Evolutionary conservation across 768 basidiomycete species (phyloP).

Genomic region (Psilocybe cyanescens): DNA sequence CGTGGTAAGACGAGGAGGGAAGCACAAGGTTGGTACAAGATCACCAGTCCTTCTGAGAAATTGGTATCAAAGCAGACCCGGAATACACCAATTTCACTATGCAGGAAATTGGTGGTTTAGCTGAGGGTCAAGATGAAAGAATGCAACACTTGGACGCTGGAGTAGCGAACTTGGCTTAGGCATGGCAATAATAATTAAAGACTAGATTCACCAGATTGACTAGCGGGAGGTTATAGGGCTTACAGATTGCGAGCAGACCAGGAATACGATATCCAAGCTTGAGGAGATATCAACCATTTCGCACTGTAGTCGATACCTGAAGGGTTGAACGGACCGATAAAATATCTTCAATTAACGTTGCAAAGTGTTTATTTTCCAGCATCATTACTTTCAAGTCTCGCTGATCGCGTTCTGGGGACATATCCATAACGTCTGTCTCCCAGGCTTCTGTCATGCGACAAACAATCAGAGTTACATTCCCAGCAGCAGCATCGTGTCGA

Average conservation of each 20-base stretch:
- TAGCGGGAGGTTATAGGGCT: slow-evolving; percentile 33
- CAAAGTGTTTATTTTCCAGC: slow-evolving; percentile 41
- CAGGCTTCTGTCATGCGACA: slow-evolving; percentile 32
- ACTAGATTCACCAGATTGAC: slow-evolving; percentile 46
- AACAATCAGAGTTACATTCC: slow-evolving; percentile 14
- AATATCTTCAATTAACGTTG: slow-evolving; percentile 38
- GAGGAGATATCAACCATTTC: slow-evolving; percentile 37
- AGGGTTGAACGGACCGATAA: slow-evolving; percentile 31
- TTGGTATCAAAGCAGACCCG: no score
- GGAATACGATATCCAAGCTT: slow-evolving; percentile 39
- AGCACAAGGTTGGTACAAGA: no score
- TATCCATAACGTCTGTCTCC: slow-evolving; percentile 37
- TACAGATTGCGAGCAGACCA: slow-evolving; percentile 34
- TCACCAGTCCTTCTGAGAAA: no score
- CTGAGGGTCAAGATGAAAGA: no score
- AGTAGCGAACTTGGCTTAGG: slow-evolving; percentile 19
- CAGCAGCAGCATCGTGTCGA: slow-evolving; percentile 25
- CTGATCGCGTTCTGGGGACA: slow-evolving; percentile 36
- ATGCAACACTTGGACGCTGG: no score
- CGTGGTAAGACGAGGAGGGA: no score
- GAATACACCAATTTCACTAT: no score
- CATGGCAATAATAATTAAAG: slow-evolving; percentile 43
- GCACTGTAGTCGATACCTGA: slow-evolving; percentile 41
- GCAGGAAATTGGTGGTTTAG: no score
- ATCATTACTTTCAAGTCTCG: slow-evolving; percentile 42